Percentiles rank a stretch among this genome's conserved stretches.
Evolutionary conservation across 495 filamentous ascomycete species (phyloP).

Genomic region (Paragyromitra xinjiangensis): DNA sequence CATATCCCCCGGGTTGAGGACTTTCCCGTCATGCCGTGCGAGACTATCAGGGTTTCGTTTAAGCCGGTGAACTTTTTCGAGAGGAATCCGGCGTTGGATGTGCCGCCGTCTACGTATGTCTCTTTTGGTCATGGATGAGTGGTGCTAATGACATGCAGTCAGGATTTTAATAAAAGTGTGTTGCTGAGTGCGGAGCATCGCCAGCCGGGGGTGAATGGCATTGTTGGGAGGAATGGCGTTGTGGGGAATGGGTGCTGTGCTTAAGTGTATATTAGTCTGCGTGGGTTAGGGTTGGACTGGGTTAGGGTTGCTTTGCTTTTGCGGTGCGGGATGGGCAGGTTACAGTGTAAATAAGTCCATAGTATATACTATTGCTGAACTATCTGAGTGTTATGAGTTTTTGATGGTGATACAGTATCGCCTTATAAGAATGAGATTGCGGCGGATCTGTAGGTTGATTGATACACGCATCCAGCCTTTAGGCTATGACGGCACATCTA

Average conservation of each 20-base stretch:
- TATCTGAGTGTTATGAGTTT: no score
- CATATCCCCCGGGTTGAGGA: conserved; percentile 69
- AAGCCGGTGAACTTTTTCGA: conserved; percentile 81
- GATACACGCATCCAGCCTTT: no score
- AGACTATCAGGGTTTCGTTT: conserved; percentile 69
- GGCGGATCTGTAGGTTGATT: no score
- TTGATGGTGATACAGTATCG: no score
- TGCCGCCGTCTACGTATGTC: conserved; percentile 61
- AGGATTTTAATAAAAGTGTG: conserved; percentile 46
- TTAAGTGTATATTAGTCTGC: background rate
- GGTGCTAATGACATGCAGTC: conserved; percentile 14
- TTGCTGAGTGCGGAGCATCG: conserved; percentile 21
- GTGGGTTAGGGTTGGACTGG: background rate
- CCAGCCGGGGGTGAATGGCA: conserved; percentile 3
- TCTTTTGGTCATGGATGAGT: background rate
- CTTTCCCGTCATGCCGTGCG: conserved; percentile 73
- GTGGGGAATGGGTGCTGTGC: conserved; percentile 19
- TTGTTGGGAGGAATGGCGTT: conserved; percentile 9
- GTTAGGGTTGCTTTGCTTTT: background rate
- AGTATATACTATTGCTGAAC: background rate
- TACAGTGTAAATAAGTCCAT: background rate
- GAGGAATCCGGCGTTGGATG: conserved; percentile 79
- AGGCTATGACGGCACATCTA: no score
- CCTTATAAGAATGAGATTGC: no score
- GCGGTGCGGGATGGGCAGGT: background rate